Evolutionary conservation across 1,284 basidiomycete genomes (phyloP), one percentile per base, ranked within the genome.

Genomic region (Pyrrhoderma lamaoense): DNA sequence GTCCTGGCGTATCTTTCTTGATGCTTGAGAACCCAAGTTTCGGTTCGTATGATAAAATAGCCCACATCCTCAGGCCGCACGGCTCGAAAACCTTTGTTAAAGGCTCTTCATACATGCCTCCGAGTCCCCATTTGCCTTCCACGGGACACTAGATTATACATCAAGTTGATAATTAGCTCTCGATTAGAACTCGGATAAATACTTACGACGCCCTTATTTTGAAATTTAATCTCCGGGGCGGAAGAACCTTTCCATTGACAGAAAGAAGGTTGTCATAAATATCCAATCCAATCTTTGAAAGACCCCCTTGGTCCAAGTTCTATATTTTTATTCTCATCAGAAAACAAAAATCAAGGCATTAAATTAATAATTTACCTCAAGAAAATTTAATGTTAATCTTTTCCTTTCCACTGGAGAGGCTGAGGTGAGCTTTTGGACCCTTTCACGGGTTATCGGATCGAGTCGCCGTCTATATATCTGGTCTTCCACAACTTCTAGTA

Each of bases 351-450:
- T 9, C 35, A 16, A 8, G 37, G 18, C 11, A 42, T 23, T 14
- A 31, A 19, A 22, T 7, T 9, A 2, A 35, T 8, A 19, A 45
- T 13, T 21, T 16, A 52, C 53, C 38, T 47, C 18, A 8, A 47
- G 23, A 37, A 56, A 54, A 14, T 43, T 47, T 31, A 22, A 42
- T 19, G 59, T 59, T 11, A 47, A 51, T 3, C 51, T 53, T 18
- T 55, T 49, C 31, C 60, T 55, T 2, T 52, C 53, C 14, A 45
- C 45, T 13, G 60, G 60, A 39, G 51, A 54, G 40, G 57, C 48
- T 2, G 60, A 62, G n/a, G 62, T 57, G 53, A 64, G 61, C 16
- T 51, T 50, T 19, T 63, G 57, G 8, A 65, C 58, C 1, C 58
- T 49, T 5, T 52, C 49, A 2, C 59, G 60, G 25, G 58, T 50